Conservation (phyloP, 2,329 filamentous ascomycete species). For the Daldinia sp. region DNA sequence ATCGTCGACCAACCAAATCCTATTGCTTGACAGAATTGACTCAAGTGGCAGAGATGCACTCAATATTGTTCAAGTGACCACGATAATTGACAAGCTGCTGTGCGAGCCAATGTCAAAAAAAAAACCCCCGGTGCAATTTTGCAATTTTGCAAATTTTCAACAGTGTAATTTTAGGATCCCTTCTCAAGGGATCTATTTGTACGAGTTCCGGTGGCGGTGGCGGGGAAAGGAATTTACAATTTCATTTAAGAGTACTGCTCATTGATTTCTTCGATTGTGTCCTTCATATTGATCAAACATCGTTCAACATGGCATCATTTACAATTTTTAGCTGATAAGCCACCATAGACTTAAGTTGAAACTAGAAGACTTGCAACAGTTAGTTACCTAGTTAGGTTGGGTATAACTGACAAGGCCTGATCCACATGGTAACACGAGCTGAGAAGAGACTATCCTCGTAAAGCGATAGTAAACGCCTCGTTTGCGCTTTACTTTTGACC, state of each 20-base stretch:
- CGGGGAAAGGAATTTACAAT: not conserved
- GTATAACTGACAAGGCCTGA: not conserved
- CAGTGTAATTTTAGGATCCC: not conserved
- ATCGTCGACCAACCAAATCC: constrained; percentile 11
- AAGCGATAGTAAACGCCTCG: not conserved
- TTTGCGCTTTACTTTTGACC: not conserved
- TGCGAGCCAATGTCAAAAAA: constrained; percentile 1
- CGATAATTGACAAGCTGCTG: constrained; percentile 2
- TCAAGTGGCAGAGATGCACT: not conserved
- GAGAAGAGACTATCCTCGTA: not conserved
- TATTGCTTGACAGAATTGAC: not conserved
- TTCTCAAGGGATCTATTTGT: not conserved
- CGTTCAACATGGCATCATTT: not conserved
- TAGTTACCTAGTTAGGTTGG: not conserved
- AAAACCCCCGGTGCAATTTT: not conserved
- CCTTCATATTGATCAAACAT: not conserved
- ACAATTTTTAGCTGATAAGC: not conserved
- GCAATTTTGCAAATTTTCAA: not conserved
- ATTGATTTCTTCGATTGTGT: not conserved
- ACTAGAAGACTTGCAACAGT: not conserved
- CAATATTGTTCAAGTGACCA: constrained; percentile 1
- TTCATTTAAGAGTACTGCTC: not conserved
- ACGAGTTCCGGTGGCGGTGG: not conserved
- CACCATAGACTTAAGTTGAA: not conserved
- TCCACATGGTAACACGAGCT: constrained; percentile 5